A percentile compares a stretch with the other conserved stretches of the same genome.
These are phyloP conservation scores for Terana coerulea DNA, from an alignment of 768 basidiomycete genomes.

Conservation along the genomic window DNA sequence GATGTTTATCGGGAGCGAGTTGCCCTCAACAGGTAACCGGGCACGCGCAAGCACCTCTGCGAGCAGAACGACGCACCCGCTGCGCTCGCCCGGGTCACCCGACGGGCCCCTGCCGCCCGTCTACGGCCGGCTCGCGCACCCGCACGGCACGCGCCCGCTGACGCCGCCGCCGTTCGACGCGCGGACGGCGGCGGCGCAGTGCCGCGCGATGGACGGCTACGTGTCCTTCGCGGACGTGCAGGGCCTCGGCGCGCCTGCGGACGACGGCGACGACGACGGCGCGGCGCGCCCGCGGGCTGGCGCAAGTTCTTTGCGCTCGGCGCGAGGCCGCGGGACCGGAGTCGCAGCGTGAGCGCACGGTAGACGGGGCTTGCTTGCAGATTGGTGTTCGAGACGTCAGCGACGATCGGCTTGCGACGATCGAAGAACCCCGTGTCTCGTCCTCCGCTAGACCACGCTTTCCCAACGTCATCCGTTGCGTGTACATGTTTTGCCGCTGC, in stretches of 20 bases:
- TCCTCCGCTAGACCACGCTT: too few species aligned
- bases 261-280: conserved; percentile 31
- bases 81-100: conserved; percentile 7
- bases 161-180: conserved; percentile 54
- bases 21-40: too few species aligned
- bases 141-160: too few species aligned
- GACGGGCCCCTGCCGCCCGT: conserved; percentile 8
- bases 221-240: conserved; percentile 66
- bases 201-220: conserved; percentile 56
- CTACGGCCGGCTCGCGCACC: background rate
- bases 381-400: too few species aligned
- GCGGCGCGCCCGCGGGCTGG: conserved; percentile 20
- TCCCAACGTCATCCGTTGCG: too few species aligned
- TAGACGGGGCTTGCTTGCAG: too few species aligned
- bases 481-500: too few species aligned
- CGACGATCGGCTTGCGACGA: too few species aligned
- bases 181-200: conserved; percentile 54
- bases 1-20: too few species aligned
- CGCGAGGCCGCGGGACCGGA: background rate
- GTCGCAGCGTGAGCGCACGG: background rate
- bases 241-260: conserved; percentile 62
- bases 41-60: too few species aligned
- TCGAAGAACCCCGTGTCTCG: too few species aligned
- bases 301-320: conserved; percentile 13
- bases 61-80: too few species aligned